Conservation (phyloP, 192 early-diverging fungal genomes). For the Glomus cerebriforme region DNA sequence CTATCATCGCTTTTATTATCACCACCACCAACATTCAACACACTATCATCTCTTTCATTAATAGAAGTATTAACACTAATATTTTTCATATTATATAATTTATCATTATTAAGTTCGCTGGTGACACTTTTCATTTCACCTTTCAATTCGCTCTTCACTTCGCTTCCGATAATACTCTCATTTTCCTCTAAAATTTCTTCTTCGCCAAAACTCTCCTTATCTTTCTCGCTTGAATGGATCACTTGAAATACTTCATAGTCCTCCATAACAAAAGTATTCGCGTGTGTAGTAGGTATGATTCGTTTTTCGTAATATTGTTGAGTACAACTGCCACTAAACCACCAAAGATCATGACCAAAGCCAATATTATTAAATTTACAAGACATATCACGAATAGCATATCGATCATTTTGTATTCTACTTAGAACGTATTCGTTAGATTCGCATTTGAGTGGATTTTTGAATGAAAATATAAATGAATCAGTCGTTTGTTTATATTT, state of each 20-base stretch:
- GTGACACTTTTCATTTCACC: not conserved
- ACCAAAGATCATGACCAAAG: not conserved
- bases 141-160: not conserved
- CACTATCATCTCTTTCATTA: not conserved
- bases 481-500: not conserved
- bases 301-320: not conserved
- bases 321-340: not conserved
- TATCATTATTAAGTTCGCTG: too few relatives aligned
- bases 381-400: not conserved
- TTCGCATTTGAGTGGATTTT: not conserved
- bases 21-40: not conserved
- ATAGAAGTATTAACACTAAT: too few relatives aligned
- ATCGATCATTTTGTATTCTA: not conserved
- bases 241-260: conserved; percentile 3
- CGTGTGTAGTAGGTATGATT: not conserved
- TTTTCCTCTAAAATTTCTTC: not conserved
- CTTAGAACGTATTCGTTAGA: not conserved
- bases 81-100: too few relatives aligned
- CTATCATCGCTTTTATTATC: not conserved
- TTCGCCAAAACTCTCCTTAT: not conserved
- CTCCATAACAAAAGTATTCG: not conserved
- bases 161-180: not conserved
- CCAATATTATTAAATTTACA: not conserved
- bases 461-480: conserved; percentile 30
- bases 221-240: not conserved